Evolutionary conservation across 805 yeast genomes (phyloP).

Genomic region (Ogataea paraovalis): DNA sequence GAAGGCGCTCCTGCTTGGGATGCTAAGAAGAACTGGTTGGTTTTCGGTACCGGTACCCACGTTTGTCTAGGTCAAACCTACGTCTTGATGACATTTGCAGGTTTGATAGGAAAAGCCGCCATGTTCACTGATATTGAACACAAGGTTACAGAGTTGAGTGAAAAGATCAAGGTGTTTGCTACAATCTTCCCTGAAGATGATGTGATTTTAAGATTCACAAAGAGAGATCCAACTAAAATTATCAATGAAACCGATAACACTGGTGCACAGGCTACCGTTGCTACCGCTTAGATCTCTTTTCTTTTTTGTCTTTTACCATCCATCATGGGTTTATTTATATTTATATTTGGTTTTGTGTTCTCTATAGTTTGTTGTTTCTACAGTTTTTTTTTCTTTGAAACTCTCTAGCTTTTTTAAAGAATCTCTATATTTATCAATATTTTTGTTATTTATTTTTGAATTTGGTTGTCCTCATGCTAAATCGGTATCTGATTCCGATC

Average conservation of each 20-base stretch:
- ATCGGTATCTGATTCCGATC: too few species aligned
- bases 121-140: slow-evolving; percentile 79
- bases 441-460: not conserved
- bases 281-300: not conserved
- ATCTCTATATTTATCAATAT: not conserved
- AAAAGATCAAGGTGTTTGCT: slow-evolving; percentile 93
- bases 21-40: slow-evolving; percentile 89
- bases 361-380: not conserved
- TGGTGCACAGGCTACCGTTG: too few species aligned
- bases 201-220: slow-evolving; percentile 69
- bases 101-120: slow-evolving; percentile 86
- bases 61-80: slow-evolving; percentile 93
- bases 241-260: not conserved
- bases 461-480: too few species aligned
- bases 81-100: slow-evolving; percentile 85
- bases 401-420: not conserved
- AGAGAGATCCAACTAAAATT: slow-evolving; percentile 49
- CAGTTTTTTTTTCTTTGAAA: not conserved
- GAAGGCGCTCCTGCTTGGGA: slow-evolving; percentile 71
- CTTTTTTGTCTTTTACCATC: not conserved
- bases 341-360: not conserved
- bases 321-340: not conserved
- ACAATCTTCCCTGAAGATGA: slow-evolving; percentile 98
- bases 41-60: slow-evolving; percentile 96
- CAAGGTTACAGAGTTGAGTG: slow-evolving; percentile 77